Conservation (phyloP, 2,329 filamentous ascomycete species). For the Claviceps sp. region DNA sequence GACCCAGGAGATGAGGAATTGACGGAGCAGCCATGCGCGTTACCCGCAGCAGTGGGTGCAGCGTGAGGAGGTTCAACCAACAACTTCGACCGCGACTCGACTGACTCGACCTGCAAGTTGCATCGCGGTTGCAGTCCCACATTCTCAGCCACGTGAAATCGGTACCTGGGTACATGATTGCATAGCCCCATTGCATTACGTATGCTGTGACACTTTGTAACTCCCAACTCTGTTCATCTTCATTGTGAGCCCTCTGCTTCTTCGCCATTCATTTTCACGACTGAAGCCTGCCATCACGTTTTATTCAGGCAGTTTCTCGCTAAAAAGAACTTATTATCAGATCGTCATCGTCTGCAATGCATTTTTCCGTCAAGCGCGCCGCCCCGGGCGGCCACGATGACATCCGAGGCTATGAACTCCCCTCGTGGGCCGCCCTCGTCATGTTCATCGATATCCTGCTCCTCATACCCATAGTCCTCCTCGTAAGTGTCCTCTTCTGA, state of each 20-base stretch:
- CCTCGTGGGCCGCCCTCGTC: conserved; percentile 27
- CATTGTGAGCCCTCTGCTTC: not conserved
- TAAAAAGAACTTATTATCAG: too few relatives aligned
- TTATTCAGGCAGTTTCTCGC: not conserved
- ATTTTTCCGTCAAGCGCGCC: conserved; percentile 20
- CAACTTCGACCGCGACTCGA: too few relatives aligned
- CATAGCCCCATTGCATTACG: not conserved
- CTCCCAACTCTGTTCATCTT: not conserved
- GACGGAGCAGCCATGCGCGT: conserved; percentile 51
- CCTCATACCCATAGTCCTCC: conserved; percentile 30
- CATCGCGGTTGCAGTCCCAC: too few relatives aligned
- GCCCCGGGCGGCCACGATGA: conserved; percentile 13
- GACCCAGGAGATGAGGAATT: conserved; percentile 66
- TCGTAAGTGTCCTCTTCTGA: conserved; percentile 21
- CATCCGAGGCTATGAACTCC: conserved; percentile 17
- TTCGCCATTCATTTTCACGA: not conserved
- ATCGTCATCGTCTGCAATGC: conserved; percentile 3
- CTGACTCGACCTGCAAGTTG: too few relatives aligned
- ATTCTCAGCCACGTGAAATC: not conserved
- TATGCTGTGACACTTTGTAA: not conserved
- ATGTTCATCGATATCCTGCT: conserved; percentile 27
- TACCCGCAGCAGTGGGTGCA: not conserved
- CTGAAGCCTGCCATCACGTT: not conserved
- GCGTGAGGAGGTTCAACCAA: too few relatives aligned
- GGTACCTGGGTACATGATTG: not conserved